Percentiles rank a stretch among this genome's conserved stretches.
Evolutionary conservation across 169 alveolate genomes (phyloP).

Genomic region (Miamiensis avidus): DNA sequence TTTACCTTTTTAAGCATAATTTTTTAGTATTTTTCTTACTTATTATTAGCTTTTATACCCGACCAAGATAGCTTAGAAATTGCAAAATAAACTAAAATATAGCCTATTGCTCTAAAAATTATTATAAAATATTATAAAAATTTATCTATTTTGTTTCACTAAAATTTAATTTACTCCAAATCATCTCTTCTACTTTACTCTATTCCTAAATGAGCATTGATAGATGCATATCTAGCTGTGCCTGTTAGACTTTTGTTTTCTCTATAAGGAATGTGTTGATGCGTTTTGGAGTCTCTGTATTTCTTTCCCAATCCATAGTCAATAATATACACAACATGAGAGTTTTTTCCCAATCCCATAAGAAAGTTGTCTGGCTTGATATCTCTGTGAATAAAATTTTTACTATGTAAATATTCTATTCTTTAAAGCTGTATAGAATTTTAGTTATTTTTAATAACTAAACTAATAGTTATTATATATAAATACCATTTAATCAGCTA

Average conservation of each 20-base stretch:
- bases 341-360: slow-evolving; percentile 53
- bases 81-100: too few species aligned
- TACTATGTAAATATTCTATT: slow-evolving; percentile 69
- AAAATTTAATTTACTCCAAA: slow-evolving; percentile 40
- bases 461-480: neutral
- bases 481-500: slow-evolving; percentile 60
- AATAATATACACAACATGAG: slow-evolving; percentile 39
- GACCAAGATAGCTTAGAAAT: slow-evolving; percentile 58
- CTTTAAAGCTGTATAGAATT: slow-evolving; percentile 27
- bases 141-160: too few species aligned
- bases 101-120: neutral
- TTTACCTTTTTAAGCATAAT: slow-evolving; percentile 55
- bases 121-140: too few species aligned
- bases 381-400: slow-evolving; percentile 75
- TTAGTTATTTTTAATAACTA: too few species aligned
- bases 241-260: slow-evolving; percentile 67
- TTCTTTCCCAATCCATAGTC: slow-evolving; percentile 76
- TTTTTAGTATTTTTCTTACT: slow-evolving; percentile 57
- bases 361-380: slow-evolving; percentile 83
- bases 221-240: slow-evolving; percentile 74
- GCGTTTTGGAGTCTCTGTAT: slow-evolving; percentile 66
- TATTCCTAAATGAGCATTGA: slow-evolving; percentile 70
- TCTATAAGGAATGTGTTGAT: slow-evolving; percentile 69
- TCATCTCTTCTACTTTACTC: slow-evolving; percentile 80
- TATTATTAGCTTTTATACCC: slow-evolving; percentile 52